Conservation (phyloP, 2,329 filamentous ascomycete genomes). For the Daldinia sp. region DNA sequence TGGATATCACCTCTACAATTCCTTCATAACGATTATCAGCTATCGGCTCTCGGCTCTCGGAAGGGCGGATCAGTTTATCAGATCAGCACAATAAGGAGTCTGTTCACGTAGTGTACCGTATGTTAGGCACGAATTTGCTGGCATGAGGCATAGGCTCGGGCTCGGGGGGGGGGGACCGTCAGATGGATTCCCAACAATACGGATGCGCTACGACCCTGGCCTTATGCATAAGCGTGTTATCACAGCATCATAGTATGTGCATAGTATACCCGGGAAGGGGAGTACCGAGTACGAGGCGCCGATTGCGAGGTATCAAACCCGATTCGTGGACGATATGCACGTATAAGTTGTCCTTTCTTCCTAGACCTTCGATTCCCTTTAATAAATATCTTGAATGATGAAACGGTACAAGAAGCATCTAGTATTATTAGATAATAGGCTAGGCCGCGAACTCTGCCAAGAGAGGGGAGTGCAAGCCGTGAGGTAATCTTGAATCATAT, state of each 20-base stretch:
- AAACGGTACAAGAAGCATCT: neutral
- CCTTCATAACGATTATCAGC: neutral
- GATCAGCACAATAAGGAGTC: neutral
- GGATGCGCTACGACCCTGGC: slow-evolving; percentile 9
- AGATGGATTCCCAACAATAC: slow-evolving; percentile 4
- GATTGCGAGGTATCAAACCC: neutral
- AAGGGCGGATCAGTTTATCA: neutral
- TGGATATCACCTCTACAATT: neutral
- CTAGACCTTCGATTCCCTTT: neutral
- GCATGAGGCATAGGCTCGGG: too few relatives aligned
- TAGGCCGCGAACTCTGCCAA: neutral
- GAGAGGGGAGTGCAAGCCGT: neutral
- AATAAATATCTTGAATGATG: neutral
- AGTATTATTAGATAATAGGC: neutral
- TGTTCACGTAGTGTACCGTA: neutral
- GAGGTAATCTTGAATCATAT: neutral
- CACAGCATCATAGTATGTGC: too few relatives aligned
- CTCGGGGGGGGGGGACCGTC: too few relatives aligned
- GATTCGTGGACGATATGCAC: neutral
- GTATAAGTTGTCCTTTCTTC: neutral
- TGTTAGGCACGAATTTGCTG: too few relatives aligned
- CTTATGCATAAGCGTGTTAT: slow-evolving; percentile 62
- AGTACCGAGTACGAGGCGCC: neutral
- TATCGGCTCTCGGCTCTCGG: neutral
- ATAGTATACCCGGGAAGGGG: neutral